Percentiles rank a stretch among this genome's conserved stretches.
Evolutionary conservation across 1,284 basidiomycete genomes (phyloP).

Genomic region (Sanghuangporus weigelae): DNA sequence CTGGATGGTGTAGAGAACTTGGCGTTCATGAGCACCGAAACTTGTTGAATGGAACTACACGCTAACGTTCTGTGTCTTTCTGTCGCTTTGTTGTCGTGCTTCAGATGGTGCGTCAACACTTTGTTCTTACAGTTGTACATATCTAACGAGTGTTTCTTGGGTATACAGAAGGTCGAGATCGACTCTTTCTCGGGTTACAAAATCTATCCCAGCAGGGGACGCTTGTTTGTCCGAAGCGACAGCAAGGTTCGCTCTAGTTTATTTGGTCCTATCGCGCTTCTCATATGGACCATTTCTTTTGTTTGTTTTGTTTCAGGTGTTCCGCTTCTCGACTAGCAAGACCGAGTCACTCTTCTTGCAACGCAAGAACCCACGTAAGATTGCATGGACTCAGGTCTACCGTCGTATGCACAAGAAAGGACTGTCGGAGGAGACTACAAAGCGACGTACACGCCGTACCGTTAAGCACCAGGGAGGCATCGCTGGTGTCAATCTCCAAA

Average conservation of each 20-base stretch:
- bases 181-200: conserved; percentile 94
- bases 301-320: conserved; percentile 52
- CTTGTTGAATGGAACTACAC: background rate
- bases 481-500: conserved; percentile 90
- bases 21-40: background rate
- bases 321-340: conserved; percentile 89
- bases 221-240: conserved; percentile 93
- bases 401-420: conserved; percentile 99
- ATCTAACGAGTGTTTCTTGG: background rate
- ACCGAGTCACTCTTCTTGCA: conserved; percentile 96
- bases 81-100: background rate
- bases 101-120: conserved; percentile 4
- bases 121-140: background rate
- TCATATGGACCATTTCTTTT: background rate
- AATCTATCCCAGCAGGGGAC: conserved; percentile 96
- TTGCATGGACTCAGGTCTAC: conserved; percentile 97
- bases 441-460: conserved; percentile 96
- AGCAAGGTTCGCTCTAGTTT: conserved; percentile 68
- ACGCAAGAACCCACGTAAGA: conserved; percentile 99
- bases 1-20: conserved; percentile 5
- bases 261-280: background rate
- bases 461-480: conserved; percentile 99
- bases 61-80: background rate
- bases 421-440: conserved; percentile 96
- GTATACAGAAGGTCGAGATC: conserved; percentile 87